Base-by-base conservation (phyloP, 257 asterid species). In the Petunia axillaris region DNA sequence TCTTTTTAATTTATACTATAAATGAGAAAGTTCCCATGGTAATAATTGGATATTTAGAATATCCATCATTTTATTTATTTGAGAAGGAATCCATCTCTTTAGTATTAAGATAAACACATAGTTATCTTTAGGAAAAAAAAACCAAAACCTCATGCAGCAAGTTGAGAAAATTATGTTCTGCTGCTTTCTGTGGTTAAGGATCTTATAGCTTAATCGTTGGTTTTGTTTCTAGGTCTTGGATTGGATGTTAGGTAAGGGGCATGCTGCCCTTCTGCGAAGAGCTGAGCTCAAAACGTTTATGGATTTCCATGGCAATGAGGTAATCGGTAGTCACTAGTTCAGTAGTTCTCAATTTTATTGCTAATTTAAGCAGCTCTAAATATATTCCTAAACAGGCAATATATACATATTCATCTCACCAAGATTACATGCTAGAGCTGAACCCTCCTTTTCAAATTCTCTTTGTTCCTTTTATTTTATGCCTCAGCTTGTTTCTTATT, bases 261-360 rank as follows among this genome's bases (percentile, higher is more conserved):
- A 94, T 68, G 97, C 99, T 83, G 95, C 94, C 57, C 91, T 96
- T 64, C 64, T 93, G 83, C 96, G 98, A 41, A 86, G 99, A 86
- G 99, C 99, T 9, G 99, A 96, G 89, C 92, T 96, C 75, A 96
- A 96, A 89, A 96, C 99, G n/a, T 96, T 94, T 60, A 91, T 96
- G 79, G 99, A 96, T 89, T 93, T 96, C 84, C 99, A 96, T 81
- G 99, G 97, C 50, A 96, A 96, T 71, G 98, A 96, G 99, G 99
- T 95, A 85, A 75, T 15, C 40, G 15, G 10, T 67, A 15, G 63
- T 50, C 60, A 48, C 9, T 2, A 53, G 13, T 40, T 50, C 60
- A 48, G 6, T 2, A 53, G 13, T 40, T 66, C 60, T 54, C 13
- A n/a, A 43, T 6, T 81, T 73, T 37, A 3, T 43, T 67, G 75